Evolutionary conservation across 2,329 filamentous ascomycete species (phyloP).

Genomic region (Curvularia hawaiiensis): DNA sequence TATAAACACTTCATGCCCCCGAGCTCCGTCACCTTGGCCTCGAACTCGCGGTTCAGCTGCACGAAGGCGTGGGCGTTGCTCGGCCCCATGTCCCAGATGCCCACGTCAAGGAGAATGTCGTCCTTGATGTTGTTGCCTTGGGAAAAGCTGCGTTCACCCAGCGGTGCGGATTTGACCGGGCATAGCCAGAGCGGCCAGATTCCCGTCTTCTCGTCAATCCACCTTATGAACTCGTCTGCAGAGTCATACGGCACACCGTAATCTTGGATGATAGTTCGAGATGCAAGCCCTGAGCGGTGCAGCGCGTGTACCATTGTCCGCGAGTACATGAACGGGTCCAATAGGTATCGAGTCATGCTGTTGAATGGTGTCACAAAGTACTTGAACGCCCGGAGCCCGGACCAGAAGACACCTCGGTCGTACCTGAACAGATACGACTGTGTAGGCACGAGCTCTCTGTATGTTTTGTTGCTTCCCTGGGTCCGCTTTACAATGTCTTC

Average conservation of each 20-base stretch:
- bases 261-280: constrained; percentile 67
- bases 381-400: constrained; percentile 63
- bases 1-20: constrained; percentile 88
- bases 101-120: constrained; percentile 50
- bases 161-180: constrained; percentile 49
- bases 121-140: constrained; percentile 37
- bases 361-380: constrained; percentile 68
- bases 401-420: constrained; percentile 70
- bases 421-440: constrained; percentile 65
- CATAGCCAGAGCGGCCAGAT: constrained; percentile 66
- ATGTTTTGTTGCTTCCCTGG: constrained; percentile 10
- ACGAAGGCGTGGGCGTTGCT: constrained; percentile 63
- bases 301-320: constrained; percentile 67
- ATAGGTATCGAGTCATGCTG: constrained; percentile 60
- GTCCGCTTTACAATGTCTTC: constrained; percentile 40
- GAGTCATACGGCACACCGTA: constrained; percentile 62
- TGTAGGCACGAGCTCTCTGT: constrained; percentile 52
- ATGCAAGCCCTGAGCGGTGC: constrained; percentile 61
- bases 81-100: constrained; percentile 81
- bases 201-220: constrained; percentile 53
- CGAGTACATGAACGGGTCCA: constrained; percentile 67
- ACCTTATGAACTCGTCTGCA: constrained; percentile 60
- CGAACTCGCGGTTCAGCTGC: constrained; percentile 71
- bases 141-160: constrained; percentile 35
- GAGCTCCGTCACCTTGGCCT: constrained; percentile 70